These are phyloP conservation scores for Cylindrodendrum hubeiense DNA, from an alignment of 2,329 filamentous ascomycete species.

Conservation along the genomic window DNA sequence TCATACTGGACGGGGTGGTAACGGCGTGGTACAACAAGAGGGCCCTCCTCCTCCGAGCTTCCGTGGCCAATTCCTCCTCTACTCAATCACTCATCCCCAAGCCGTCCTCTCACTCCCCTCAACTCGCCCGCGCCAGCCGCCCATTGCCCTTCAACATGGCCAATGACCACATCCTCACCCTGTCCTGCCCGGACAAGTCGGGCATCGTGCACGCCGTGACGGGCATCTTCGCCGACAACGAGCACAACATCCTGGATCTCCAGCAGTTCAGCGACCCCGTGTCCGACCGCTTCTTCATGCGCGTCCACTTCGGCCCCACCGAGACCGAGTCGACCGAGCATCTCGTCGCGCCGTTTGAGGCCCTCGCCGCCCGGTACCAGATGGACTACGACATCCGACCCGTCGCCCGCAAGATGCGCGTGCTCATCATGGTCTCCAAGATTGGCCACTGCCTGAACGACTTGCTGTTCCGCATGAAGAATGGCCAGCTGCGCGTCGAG, in stretches of 20 bases:
- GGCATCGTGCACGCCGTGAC: slow-evolving; percentile 90
- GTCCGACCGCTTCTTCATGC: slow-evolving; percentile 87
- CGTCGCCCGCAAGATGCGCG: slow-evolving; percentile 76
- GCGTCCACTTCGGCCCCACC: slow-evolving; percentile 81
- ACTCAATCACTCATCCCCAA: background rate
- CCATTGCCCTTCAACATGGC: slow-evolving; percentile 50
- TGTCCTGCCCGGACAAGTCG: slow-evolving; percentile 86
- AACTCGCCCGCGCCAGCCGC: background rate
- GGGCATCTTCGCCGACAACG: slow-evolving; percentile 78
- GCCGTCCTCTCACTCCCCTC: background rate
- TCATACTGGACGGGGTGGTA: too few relatives aligned
- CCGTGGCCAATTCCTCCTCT: background rate
- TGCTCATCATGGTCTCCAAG: slow-evolving; percentile 91
- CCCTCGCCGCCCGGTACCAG: slow-evolving; percentile 71
- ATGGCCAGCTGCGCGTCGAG: slow-evolving; percentile 80
- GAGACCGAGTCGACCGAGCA: slow-evolving; percentile 60
- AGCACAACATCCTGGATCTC: slow-evolving; percentile 85
- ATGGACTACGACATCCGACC: slow-evolving; percentile 81
- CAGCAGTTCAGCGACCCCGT: slow-evolving; percentile 86
- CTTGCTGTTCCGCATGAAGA: slow-evolving; percentile 82
- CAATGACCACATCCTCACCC: slow-evolving; percentile 78
- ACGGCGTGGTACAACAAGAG: too few relatives aligned
- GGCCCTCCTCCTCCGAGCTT: too few relatives aligned
- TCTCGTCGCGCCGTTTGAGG: slow-evolving; percentile 67
- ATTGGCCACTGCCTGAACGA: slow-evolving; percentile 90